Evolutionary conservation across 352 stramenopile genomes (phyloP), one percentile per base, ranked within the genome.

Genomic region (Peronospora belbahrii): DNA sequence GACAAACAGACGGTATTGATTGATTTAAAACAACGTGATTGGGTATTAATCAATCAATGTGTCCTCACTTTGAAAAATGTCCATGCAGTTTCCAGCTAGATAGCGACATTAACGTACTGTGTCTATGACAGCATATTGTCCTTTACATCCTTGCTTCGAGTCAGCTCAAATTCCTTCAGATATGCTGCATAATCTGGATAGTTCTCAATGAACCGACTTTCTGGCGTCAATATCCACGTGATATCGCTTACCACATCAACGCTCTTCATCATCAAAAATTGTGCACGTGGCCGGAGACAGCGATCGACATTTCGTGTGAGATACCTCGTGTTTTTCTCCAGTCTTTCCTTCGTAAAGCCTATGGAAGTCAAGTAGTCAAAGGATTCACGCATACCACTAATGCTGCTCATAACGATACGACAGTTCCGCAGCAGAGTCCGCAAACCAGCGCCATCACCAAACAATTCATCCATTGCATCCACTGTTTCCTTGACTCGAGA

Each of bases 381-480:
- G 15, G 74, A 56, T 13, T 52, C 59, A 9, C 51, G 48, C n/a
- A 86, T 50, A 28, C 60, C 37, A 23, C 46, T 46, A 3, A 63
- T 42, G 52, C 76, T 85, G 56, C 48, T 57, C 70, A 83, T 85
- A 24, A 85, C 56, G 15, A 85, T 45, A 30, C 67, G 68, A 10
- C 53, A 46, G 20, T 61, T 69, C 1, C 24, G 28, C 3, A 49
- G 6, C 52, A 73, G 66, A 17, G 67, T 27, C 2, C 20, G 11
- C 4, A 51, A 19, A 0, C 51, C 67, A 19, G 36, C 39, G 4
- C 58, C 58, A 2, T n/a, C 22, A 9, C 74, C 71, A 36, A 79
- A 69, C 25, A 80, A 49, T 11, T 61, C 48, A 13, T 83, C 59
- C 22, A 84, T 23, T 15, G 54, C 39, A 6, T 55, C 19, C 9